These are phyloP conservation scores for Paecilomyces sp. DNA, from an alignment of 2,329 filamentous ascomycete genomes.

Conservation along the genomic window DNA sequence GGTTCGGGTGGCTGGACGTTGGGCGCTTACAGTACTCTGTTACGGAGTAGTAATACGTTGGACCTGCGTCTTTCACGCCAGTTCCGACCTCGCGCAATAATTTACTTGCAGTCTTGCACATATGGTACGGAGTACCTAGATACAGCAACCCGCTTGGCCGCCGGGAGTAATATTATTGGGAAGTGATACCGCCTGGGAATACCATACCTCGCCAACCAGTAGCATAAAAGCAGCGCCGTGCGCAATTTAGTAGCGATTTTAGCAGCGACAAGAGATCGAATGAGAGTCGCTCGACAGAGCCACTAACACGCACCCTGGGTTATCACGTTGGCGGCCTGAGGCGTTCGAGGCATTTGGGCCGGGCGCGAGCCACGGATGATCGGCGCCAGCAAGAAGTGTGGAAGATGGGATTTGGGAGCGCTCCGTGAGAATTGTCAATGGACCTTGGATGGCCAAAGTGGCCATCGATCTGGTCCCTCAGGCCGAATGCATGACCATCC, in stretches of 20 bases:
- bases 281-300: neutral
- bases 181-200: neutral
- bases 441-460: neutral
- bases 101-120: too few relatives aligned
- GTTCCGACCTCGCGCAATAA: neutral
- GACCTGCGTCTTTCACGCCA: neutral
- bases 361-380: neutral
- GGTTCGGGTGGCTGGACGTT: neutral
- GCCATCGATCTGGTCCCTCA: neutral
- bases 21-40: neutral
- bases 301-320: neutral
- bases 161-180: too few relatives aligned
- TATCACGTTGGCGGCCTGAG: neutral
- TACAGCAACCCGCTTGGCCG: too few relatives aligned
- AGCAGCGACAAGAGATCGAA: neutral
- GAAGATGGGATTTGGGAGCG: neutral
- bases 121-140: too few relatives aligned
- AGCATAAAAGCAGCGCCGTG: neutral
- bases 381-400: neutral
- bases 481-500: neutral
- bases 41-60: neutral
- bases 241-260: neutral
- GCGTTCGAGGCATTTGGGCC: neutral
- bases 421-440: neutral
- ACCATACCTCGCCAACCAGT: neutral